These are phyloP conservation scores for Aspergillus japonicus DNA, from an alignment of 2,329 filamentous ascomycete species.

Conservation along the genomic window DNA sequence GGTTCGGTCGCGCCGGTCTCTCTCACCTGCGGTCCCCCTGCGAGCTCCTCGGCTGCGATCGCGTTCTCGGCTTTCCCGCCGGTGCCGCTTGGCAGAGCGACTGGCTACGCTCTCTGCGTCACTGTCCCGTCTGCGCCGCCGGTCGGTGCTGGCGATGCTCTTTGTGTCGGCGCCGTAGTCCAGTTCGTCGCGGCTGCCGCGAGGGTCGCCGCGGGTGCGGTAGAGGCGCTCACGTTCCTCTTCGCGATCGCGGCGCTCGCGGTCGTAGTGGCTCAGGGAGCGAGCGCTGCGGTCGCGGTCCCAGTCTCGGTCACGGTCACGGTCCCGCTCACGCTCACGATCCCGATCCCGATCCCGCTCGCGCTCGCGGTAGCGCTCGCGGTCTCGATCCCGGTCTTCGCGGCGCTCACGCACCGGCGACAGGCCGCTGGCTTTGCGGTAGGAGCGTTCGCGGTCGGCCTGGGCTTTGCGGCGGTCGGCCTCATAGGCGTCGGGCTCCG, in stretches of 20 bases:
- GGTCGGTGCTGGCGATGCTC: constrained; percentile 61
- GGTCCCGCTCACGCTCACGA: constrained; percentile 40
- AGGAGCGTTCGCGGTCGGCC: constrained; percentile 89
- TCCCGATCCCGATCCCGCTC: constrained; percentile 45
- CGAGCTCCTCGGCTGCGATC: constrained; percentile 45
- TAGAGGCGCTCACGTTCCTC: constrained; percentile 87
- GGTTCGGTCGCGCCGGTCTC: constrained; percentile 49
- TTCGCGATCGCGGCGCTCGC: constrained; percentile 83
- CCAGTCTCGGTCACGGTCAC: constrained; percentile 38
- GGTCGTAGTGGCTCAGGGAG: constrained; percentile 61
- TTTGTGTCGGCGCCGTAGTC: constrained; percentile 76
- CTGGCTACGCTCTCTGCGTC: constrained; percentile 63
- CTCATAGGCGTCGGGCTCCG: constrained; percentile 92
- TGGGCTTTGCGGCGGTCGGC: constrained; percentile 91
- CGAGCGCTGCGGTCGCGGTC: constrained; percentile 36
- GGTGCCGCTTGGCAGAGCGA: constrained; percentile 61
- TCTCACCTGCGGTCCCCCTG: constrained; percentile 44
- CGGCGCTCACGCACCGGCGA: constrained; percentile 48
- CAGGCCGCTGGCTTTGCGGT: constrained; percentile 72
- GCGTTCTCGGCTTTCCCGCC: constrained; percentile 42
- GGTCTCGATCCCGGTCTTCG: constrained; percentile 39
- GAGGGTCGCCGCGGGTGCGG: constrained; percentile 74
- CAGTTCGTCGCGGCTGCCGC: constrained; percentile 78
- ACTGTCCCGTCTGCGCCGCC: constrained; percentile 75
- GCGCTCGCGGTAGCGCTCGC: constrained; percentile 35